Conservation (phyloP, 768 basidiomycete species). For the Russula sp. region DNA sequence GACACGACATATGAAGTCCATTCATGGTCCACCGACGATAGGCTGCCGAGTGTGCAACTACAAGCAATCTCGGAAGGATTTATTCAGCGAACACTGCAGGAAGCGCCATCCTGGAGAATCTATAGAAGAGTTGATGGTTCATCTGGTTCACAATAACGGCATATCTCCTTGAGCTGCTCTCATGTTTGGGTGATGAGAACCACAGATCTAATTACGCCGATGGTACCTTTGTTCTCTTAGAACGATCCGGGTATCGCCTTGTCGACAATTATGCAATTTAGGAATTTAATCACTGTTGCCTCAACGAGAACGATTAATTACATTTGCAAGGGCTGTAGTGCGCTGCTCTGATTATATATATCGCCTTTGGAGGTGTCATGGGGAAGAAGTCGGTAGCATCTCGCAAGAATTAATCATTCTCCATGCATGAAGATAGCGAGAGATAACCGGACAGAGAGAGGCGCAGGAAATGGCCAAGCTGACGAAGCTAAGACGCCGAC, state of each 20-base stretch:
- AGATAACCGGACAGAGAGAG: not conserved
- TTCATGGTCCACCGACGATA: constrained; percentile 22
- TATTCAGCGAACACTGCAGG: constrained; percentile 26
- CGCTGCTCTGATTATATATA: not conserved
- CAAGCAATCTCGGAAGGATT: constrained; percentile 26
- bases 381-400: not conserved
- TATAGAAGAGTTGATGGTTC: constrained; percentile 11
- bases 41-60: constrained; percentile 21
- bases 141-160: not conserved
- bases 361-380: not conserved
- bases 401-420: not conserved
- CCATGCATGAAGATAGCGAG: not conserved
- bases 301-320: not conserved
- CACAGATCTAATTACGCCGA: not conserved
- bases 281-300: not conserved
- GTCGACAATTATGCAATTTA: not conserved
- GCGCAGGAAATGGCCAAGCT: no score
- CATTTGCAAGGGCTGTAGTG: not conserved
- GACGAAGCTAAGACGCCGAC: not conserved
- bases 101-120: constrained; percentile 17
- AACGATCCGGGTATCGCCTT: not conserved
- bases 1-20: constrained; percentile 19
- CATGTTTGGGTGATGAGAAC: not conserved
- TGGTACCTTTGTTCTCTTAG: not conserved
- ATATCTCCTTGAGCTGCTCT: not conserved